Conservation (phyloP, 352 stramenopile genomes). For the Pythium rishiriense region DNA sequence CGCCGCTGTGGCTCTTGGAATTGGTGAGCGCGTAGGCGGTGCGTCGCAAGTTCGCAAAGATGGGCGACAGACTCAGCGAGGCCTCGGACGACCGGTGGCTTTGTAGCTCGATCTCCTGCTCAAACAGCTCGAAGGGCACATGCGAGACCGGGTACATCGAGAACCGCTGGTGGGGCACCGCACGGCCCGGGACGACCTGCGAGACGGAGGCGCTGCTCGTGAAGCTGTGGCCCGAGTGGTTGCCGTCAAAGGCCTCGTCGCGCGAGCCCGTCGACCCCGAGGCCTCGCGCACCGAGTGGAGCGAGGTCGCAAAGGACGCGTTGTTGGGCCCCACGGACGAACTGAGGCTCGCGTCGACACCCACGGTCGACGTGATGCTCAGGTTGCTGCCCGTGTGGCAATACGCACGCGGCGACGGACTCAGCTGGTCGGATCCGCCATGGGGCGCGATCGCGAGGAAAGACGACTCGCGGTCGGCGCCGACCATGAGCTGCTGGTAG, state of each 20-base stretch:
- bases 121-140: constrained; percentile 75
- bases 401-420: constrained; percentile 48
- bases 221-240: constrained; percentile 9
- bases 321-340: constrained; percentile 8
- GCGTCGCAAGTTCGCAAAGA: constrained; percentile 52
- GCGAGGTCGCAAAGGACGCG: constrained; percentile 8
- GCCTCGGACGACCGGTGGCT: constrained; percentile 40
- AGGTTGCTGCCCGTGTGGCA: constrained; percentile 31
- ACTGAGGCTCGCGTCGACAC: constrained; percentile 4
- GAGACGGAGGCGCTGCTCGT: constrained; percentile 1
- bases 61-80: constrained; percentile 32
- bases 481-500: constrained; percentile 53
- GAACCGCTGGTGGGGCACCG: constrained; percentile 25
- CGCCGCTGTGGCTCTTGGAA: constrained; percentile 28
- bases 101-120: constrained; percentile 72
- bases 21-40: constrained; percentile 42
- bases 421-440: constrained; percentile 19
- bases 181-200: neutral
- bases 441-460: neutral
- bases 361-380: constrained; percentile 5
- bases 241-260: constrained; percentile 5
- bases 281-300: constrained; percentile 4
- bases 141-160: constrained; percentile 74
- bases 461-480: constrained; percentile 50
- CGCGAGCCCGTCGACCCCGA: neutral